Evolutionary conservation across 495 filamentous ascomycete genomes (phyloP).

Genomic region (Penicillium malachiteum): DNA sequence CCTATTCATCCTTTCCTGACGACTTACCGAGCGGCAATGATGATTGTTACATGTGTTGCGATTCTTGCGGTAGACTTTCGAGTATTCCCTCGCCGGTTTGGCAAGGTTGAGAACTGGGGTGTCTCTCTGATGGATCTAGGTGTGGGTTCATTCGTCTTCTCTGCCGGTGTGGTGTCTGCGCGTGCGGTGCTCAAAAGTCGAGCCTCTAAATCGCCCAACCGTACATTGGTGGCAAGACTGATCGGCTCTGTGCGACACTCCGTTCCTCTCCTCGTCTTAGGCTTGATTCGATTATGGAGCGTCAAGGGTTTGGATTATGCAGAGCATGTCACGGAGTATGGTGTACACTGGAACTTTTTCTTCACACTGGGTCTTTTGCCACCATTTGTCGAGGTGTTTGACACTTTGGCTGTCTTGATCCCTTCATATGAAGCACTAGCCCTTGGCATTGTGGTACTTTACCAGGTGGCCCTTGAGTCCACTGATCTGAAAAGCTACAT

Average conservation of each 20-base stretch:
- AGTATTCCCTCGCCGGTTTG: slow-evolving; percentile 89
- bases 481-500: slow-evolving; percentile 81
- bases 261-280: slow-evolving; percentile 76
- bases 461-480: slow-evolving; percentile 73
- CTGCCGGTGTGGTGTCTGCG: slow-evolving; percentile 87
- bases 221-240: slow-evolving; percentile 54
- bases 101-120: slow-evolving; percentile 97
- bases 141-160: slow-evolving; percentile 97
- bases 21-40: slow-evolving; percentile 84
- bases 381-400: slow-evolving; percentile 85
- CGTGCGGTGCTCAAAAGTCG: slow-evolving; percentile 77
- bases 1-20: slow-evolving; percentile 90
- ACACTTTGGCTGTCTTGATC: slow-evolving; percentile 55
- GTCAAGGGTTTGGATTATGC: slow-evolving; percentile 96
- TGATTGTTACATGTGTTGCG: slow-evolving; percentile 86
- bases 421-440: slow-evolving; percentile 74
- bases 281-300: slow-evolving; percentile 75
- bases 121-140: slow-evolving; percentile 98
- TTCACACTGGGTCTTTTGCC: slow-evolving; percentile 91
- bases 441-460: slow-evolving; percentile 59
- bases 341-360: slow-evolving; percentile 99
- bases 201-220: slow-evolving; percentile 35
- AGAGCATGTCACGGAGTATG: slow-evolving; percentile 97
- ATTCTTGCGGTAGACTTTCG: slow-evolving; percentile 98
- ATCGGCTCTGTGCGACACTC: slow-evolving; percentile 70